Evolutionary conservation across 192 early-diverging fungal genomes (phyloP).

Genomic region (Coemansia sp.): DNA sequence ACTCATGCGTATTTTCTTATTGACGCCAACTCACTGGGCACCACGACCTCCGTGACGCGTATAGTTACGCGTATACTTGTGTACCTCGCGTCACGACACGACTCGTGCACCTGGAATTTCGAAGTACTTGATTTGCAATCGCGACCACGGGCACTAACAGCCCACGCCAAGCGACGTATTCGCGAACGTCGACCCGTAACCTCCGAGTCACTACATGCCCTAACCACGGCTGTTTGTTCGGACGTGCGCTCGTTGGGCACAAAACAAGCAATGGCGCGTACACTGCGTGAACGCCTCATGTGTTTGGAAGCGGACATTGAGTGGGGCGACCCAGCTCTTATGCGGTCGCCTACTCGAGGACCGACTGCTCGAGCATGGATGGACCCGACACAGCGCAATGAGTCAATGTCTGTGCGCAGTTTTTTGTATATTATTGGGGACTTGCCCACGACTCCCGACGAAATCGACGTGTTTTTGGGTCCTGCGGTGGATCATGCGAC

Average conservation of each 20-base stretch:
- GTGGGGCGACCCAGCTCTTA: conserved; percentile 51
- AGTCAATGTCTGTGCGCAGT: conserved; percentile 48
- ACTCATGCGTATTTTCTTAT: conserved; percentile 53
- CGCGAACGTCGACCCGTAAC: conserved; percentile 16
- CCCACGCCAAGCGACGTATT: conserved; percentile 19
- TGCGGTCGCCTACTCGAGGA: conserved; percentile 40
- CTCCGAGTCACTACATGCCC: too few relatives aligned
- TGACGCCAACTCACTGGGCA: conserved; percentile 20
- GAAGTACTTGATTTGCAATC: conserved; percentile 31
- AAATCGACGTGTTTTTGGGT: conserved; percentile 31
- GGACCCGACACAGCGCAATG: conserved; percentile 46
- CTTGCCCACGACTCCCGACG: conserved; percentile 20
- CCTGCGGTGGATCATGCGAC: conserved; percentile 9
- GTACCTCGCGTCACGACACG: conserved; percentile 30
- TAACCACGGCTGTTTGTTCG: background rate
- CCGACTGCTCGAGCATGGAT: conserved; percentile 25
- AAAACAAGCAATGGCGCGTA: conserved; percentile 14
- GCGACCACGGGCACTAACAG: conserved; percentile 14
- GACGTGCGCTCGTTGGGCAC: background rate
- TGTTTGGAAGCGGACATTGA: conserved; percentile 51
- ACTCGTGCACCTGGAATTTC: conserved; percentile 47
- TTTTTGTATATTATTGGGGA: conserved; percentile 30
- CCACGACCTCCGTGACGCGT: background rate
- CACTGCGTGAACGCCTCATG: conserved; percentile 42
- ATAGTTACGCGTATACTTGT: conserved; percentile 37